phyloP scores from a whole-genome alignment of 768 basidiomycete species.

The Collybiopsis confluens region DNA sequence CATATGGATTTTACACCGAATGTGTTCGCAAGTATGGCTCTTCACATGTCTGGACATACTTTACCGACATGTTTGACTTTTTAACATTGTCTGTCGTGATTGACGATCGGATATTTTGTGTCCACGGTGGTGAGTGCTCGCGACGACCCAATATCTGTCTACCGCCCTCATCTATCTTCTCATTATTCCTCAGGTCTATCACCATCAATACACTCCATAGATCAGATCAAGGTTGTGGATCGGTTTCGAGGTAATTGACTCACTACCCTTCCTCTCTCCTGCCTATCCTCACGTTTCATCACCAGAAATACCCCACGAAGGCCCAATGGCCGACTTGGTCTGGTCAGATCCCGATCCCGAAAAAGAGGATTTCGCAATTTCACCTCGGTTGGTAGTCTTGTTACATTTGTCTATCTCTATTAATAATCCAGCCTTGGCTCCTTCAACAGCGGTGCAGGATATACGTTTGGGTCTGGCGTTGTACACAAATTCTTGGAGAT shows the following conservation, averaged over 20 bases:
- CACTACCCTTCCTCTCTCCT: not conserved
- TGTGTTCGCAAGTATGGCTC: conserved; percentile 97
- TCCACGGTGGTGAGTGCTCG: conserved; percentile 79
- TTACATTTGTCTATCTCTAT: too few species aligned
- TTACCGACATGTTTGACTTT: conserved; percentile 99
- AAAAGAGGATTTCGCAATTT: conserved; percentile 99
- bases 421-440: too few species aligned
- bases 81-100: conserved; percentile 96
- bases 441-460: conserved; percentile 82
- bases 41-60: conserved; percentile 97
- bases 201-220: conserved; percentile 97
- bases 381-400: conserved; percentile 70
- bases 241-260: conserved; percentile 79
- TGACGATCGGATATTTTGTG: conserved; percentile 98
- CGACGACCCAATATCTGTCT: not conserved
- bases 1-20: conserved; percentile 98
- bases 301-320: conserved; percentile 96
- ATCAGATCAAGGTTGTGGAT: conserved; percentile 99
- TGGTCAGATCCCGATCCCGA: conserved; percentile 99
- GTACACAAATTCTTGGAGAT: conserved; percentile 96
- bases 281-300: conserved; percentile 13
- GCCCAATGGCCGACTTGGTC: conserved; percentile 98
- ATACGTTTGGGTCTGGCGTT: conserved; percentile 97
- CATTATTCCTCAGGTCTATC: conserved; percentile 65
- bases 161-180: conserved; percentile 9